A percentile compares a stretch with the other conserved stretches of the same genome.
Conservation (phyloP, 495 filamentous ascomycete species). For the Cercophora samala region DNA sequence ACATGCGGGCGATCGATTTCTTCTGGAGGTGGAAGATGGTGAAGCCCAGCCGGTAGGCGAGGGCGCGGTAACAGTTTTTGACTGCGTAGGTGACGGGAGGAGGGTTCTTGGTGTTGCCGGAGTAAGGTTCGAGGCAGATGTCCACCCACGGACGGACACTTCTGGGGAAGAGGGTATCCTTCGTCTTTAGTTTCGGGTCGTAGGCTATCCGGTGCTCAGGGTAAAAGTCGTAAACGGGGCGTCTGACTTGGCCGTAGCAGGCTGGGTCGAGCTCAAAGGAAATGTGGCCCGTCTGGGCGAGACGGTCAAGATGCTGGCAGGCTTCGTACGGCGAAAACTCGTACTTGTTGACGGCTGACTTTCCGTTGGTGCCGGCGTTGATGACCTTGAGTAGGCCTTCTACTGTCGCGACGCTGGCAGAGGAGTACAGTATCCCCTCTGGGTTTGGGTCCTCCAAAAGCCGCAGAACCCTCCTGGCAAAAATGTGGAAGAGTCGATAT, state of each 20-base stretch:
- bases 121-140: background rate
- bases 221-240: slow-evolving; percentile 16
- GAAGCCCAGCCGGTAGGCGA: slow-evolving; percentile 29
- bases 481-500: slow-evolving; percentile 29
- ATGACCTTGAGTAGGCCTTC: slow-evolving; percentile 28
- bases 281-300: slow-evolving; percentile 20
- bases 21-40: slow-evolving; percentile 18
- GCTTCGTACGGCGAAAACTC: slow-evolving; percentile 29
- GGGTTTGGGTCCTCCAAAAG: slow-evolving; percentile 28
- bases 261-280: slow-evolving; percentile 22
- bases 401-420: slow-evolving; percentile 19
- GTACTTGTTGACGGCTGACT: slow-evolving; percentile 18
- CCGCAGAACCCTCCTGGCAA: slow-evolving; percentile 30
- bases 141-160: background rate
- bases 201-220: slow-evolving; percentile 30
- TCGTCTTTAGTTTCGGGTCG: background rate
- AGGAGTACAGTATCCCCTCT: slow-evolving; percentile 18
- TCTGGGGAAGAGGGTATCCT: background rate
- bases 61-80: slow-evolving; percentile 26
- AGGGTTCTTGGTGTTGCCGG: background rate
- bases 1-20: background rate
- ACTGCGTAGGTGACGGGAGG: background rate
- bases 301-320: slow-evolving; percentile 28
- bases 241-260: slow-evolving; percentile 30
- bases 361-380: slow-evolving; percentile 22